Evolutionary conservation across 208 protist genomes (phyloP), one percentile per base, ranked within the genome.

Genomic region (Wallacemonas collosoma): DNA sequence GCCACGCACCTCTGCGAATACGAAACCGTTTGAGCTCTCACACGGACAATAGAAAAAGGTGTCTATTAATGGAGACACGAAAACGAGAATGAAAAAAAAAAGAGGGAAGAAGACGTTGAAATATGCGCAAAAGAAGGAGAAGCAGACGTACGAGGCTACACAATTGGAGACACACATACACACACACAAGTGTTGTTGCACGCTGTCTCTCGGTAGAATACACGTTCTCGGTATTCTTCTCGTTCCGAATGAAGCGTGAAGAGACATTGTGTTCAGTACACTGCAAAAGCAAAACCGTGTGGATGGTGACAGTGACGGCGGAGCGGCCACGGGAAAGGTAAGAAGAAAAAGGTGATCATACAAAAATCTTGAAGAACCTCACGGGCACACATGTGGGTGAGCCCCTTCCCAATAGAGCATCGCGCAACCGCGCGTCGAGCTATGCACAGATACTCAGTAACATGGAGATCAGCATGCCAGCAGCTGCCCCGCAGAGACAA

Each of bases 391-490:
- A 26, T 26, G 26, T 26, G 26, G 26, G 26, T 26, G 45, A 50
- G 0, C 12, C 45, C 45, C 45, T 50, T 50, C 12, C 45, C 45
- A 0, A 50, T 6, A 14, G 45, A 14, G 45, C 8, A 14, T 12
- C 6, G 45, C 48, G 17, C 64, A 35, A 38, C 6, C 47, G n/a
- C 41, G 8, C 17, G 4, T 45, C 47, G 14, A 14, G 15, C 75
- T 74, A 81, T 36, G 47, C 72, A 35, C 64, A 56, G 1, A 76
- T 50, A 38, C 64, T 53, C 2, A 78, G 61, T 8, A 82, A 39
- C 40, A 70, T 62, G 53, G 41, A 43, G 44, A 73, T 53, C 2
- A 77, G 47, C 55, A 58, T 75, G 2, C 51, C 51, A 40, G 57
- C 66, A 2, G 68, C 60, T 17, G 48, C 15, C 6, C 70, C 51